Evolutionary conservation across 2,329 filamentous ascomycete genomes (phyloP).

Genomic region (Beauveria pseudobassiana): DNA sequence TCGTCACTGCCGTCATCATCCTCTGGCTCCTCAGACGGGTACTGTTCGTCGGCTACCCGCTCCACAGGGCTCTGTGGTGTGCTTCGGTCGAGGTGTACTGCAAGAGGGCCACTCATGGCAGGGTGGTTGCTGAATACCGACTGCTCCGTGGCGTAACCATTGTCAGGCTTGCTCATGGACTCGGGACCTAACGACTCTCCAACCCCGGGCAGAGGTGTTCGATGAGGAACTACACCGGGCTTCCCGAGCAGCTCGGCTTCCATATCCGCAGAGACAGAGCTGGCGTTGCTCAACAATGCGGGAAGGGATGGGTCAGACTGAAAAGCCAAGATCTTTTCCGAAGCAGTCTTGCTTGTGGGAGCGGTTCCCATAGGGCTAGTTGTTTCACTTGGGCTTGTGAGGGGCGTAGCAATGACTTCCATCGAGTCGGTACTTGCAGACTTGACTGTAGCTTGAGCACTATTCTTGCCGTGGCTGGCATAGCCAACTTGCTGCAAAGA

Average conservation of each 20-base stretch:
- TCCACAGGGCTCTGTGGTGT: constrained; percentile 10
- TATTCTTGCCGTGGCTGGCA: background rate
- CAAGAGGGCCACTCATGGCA: constrained; percentile 26
- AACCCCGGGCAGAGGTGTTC: constrained; percentile 40
- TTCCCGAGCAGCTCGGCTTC: constrained; percentile 52
- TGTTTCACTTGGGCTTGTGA: constrained; percentile 48
- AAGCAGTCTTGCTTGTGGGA: constrained; percentile 31
- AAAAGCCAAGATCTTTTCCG: constrained; percentile 44
- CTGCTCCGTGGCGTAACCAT: constrained; percentile 39
- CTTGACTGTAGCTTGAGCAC: constrained; percentile 29
- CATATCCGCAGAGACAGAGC: constrained; percentile 55
- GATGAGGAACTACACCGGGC: constrained; percentile 36
- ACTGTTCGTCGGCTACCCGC: background rate
- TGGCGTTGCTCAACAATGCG: constrained; percentile 55
- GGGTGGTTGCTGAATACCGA: constrained; percentile 26
- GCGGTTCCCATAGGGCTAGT: constrained; percentile 40
- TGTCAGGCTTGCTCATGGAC: constrained; percentile 39
- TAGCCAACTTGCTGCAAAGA: constrained; percentile 7
- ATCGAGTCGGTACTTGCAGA: constrained; percentile 48
- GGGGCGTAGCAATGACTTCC: constrained; percentile 39
- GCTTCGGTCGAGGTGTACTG: constrained; percentile 21
- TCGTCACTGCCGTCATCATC: constrained; percentile 47
- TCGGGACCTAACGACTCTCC: constrained; percentile 49
- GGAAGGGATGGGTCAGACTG: constrained; percentile 58
- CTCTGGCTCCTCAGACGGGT: constrained; percentile 30